Evolutionary conservation across 495 filamentous ascomycete genomes (phyloP).

Genomic region (Lasiosphaeria miniovina): DNA sequence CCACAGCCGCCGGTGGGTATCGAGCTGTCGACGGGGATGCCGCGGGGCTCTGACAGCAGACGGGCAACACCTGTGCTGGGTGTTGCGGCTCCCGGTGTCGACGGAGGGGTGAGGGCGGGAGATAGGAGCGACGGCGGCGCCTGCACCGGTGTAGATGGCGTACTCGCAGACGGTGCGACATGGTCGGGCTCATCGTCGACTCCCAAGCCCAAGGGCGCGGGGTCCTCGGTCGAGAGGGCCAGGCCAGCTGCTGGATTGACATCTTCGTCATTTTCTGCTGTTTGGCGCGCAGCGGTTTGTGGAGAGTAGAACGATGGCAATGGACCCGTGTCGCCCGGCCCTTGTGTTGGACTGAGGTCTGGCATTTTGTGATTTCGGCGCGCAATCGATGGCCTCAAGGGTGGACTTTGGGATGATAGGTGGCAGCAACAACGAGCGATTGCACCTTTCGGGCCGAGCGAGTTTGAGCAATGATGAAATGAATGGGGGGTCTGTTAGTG

Average conservation of each 20-base stretch:
- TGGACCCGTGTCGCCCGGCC: conserved; percentile 28
- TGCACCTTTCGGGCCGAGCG: neutral
- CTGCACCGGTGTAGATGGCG: conserved; percentile 18
- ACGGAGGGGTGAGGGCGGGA: conserved; percentile 77
- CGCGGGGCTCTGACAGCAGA: conserved; percentile 36
- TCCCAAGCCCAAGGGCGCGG: neutral
- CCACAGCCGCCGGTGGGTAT: conserved; percentile 48
- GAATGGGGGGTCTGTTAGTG: neutral
- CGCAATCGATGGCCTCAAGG: neutral
- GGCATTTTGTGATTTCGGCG: conserved; percentile 16
- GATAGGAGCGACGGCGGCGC: conserved; percentile 55
- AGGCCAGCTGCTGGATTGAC: conserved; percentile 17
- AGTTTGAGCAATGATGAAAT: conserved; percentile 1
- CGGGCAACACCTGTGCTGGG: conserved; percentile 1
- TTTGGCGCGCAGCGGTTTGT: conserved; percentile 26
- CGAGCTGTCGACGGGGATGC: conserved; percentile 54
- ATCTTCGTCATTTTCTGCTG: conserved; percentile 18
- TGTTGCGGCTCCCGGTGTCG: conserved; percentile 12
- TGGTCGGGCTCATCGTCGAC: conserved; percentile 1
- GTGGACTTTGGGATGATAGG: neutral
- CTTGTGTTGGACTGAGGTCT: conserved; percentile 16
- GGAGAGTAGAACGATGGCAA: conserved; percentile 51
- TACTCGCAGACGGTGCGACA: neutral
- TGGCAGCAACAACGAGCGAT: neutral
- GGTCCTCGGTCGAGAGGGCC: conserved; percentile 11